Percentiles rank a stretch among this genome's conserved stretches.
Conservation (phyloP, 345 rosid species). For the Crucihimalaya himalaica region DNA sequence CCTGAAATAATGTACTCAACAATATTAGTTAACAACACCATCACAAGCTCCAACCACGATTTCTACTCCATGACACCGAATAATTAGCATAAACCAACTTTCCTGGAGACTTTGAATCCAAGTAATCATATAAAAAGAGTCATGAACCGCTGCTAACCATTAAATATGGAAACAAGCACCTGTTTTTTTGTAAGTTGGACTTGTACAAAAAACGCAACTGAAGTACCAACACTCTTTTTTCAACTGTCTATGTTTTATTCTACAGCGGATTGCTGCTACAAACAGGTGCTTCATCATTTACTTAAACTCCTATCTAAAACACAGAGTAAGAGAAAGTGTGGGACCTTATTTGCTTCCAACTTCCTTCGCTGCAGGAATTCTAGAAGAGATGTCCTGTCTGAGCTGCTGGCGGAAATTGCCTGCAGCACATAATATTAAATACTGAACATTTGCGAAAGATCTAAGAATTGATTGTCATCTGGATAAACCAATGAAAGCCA, state of each 20-base stretch:
- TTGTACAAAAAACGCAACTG: not conserved
- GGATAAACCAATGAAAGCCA: constrained; percentile 14
- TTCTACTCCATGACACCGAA: constrained; percentile 7
- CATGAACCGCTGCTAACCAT: constrained; percentile 9
- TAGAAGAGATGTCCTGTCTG: constrained; percentile 81
- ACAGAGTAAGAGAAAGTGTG: constrained; percentile 23
- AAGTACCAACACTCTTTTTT: constrained; percentile 1
- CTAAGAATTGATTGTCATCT: not conserved
- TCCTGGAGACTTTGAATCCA: constrained; percentile 1
- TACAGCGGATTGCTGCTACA: not conserved
- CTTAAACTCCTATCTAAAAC: not conserved
- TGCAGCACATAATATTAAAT: constrained; percentile 37
- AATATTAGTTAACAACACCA: constrained; percentile 14
- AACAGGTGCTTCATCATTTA: constrained; percentile 17
- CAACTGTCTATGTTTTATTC: not conserved
- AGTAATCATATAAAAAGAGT: not conserved
- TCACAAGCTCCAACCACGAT: constrained; percentile 21
- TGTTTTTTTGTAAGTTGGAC: not conserved
- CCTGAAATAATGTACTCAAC: constrained; percentile 53
- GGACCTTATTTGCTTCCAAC: constrained; percentile 89
- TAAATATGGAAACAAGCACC: not conserved
- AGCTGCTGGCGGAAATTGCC: constrained; percentile 96
- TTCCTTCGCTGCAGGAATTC: constrained; percentile 93
- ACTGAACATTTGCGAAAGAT: constrained; percentile 4
- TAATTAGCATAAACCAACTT: not conserved